Base-by-base conservation (phyloP, 2,329 filamentous ascomycete genomes). In the Sporothrix mexicana region DNA sequence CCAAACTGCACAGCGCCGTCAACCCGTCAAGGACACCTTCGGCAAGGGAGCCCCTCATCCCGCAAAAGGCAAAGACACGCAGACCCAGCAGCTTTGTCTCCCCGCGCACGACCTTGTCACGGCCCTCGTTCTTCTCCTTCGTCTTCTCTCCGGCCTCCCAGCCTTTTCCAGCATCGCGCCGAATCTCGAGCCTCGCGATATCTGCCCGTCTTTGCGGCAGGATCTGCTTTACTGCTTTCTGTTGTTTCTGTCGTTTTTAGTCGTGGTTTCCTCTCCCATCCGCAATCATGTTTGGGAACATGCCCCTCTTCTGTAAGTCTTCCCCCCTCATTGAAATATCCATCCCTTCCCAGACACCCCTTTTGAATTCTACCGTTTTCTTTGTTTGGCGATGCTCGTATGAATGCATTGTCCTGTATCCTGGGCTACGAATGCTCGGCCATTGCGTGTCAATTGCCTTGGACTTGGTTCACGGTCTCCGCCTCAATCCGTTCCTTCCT, bases 221-320 rank as follows among this genome's bases (percentile, higher is more conserved):
- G 64, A 20, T 8, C 53, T 49, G 47, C 15, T 23, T 6, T 41
- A 5, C 47, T 13, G 2, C 43, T 9, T 15, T 41, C 25, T 55
- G 6, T 9, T 51, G 36, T 20, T 13, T 20, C 20, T 47, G 47
- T 49, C 64, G 17, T 10, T 36, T 68, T 41, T 23, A 23, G 17
- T 23, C 25, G 7, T 20, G 23, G 12, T 23, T 51, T 17, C 30
- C 20, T 20, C 30, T 20, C 45, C 25, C 47, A 41, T 20, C 30
- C 47, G 59, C 70, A 77, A 78, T 73, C 77, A 85, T 85, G 84
- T 85, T 85, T 77, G 83, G 83, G 67, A 81, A 79, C 70, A 80
- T 85, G 74, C 75, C 81, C 69, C 79, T 80, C 73, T 78, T 83
- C 76, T 78, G 83, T 84, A 80, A 81, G 83, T 80, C 23, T 41